Evolutionary conservation across 202 grass and related monocot genomes (phyloP).

Genomic region (Zizania palustris): DNA sequence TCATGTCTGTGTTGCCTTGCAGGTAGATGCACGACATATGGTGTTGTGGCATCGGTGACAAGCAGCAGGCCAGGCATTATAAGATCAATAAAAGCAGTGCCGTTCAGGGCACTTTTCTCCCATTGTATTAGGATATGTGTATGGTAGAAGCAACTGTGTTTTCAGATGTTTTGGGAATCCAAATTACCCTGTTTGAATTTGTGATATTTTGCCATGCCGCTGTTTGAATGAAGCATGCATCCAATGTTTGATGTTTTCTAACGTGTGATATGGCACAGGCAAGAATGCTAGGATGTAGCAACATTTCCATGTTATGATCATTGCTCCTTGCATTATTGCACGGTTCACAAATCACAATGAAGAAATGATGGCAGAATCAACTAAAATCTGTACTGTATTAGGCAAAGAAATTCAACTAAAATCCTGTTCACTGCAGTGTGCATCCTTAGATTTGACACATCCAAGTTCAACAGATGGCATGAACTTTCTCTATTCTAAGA

Average conservation of each 20-base stretch:
- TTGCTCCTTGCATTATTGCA: too few species aligned
- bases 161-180: constrained; percentile 16
- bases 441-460: too few species aligned
- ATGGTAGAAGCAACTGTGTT: constrained; percentile 7
- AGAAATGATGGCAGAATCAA: too few species aligned
- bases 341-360: too few species aligned
- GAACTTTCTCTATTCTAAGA: too few species aligned
- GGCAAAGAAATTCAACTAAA: too few species aligned
- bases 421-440: too few species aligned
- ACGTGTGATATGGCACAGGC: too few species aligned
- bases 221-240: not conserved
- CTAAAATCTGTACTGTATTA: too few species aligned
- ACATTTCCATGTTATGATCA: too few species aligned
- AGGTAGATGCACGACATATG: not conserved
- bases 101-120: constrained; percentile 24
- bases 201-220: not conserved
- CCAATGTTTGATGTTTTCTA: not conserved
- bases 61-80: constrained; percentile 6
- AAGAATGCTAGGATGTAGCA: too few species aligned
- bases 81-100: constrained; percentile 50
- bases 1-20: constrained; percentile 17
- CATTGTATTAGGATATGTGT: constrained; percentile 33
- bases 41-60: not conserved
- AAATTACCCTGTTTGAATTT: constrained; percentile 31
- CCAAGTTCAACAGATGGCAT: too few species aligned